Conservation (phyloP, 768 basidiomycete species). For the Collybia mongolica region DNA sequence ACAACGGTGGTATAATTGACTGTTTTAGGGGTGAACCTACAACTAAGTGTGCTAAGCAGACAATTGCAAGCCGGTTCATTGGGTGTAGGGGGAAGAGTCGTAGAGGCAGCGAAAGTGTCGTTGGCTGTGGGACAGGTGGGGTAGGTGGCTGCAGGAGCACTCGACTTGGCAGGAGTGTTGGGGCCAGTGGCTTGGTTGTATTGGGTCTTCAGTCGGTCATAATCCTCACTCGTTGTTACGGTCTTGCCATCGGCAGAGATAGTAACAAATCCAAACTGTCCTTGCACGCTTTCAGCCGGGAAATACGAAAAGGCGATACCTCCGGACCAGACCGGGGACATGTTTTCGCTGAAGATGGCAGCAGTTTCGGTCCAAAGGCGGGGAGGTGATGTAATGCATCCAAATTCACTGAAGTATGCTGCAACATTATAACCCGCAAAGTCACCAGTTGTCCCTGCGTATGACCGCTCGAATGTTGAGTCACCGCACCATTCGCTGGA, state of each 20-base stretch:
- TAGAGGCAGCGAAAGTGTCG: conserved; percentile 61
- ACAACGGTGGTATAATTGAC: conserved; percentile 58
- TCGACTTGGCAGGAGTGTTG: conserved; percentile 52
- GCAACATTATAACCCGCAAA: conserved; percentile 71
- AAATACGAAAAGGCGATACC: conserved; percentile 91
- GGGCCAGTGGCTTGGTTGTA: conserved; percentile 57
- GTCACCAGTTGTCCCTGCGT: conserved; percentile 50
- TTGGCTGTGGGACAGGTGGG: conserved; percentile 65
- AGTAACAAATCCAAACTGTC: conserved; percentile 84
- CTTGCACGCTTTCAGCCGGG: conserved; percentile 69
- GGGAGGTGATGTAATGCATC: conserved; percentile 60
- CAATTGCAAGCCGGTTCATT: conserved; percentile 80
- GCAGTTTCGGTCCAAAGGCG: conserved; percentile 80
- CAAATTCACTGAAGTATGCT: conserved; percentile 90
- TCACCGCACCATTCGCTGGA: conserved; percentile 82
- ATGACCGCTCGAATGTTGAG: conserved; percentile 54
- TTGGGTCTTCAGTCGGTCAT: conserved; percentile 58
- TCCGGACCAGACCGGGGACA: conserved; percentile 84
- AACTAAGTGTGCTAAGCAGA: conserved; percentile 64
- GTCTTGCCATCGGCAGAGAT: conserved; percentile 64
- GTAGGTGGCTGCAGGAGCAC: conserved; percentile 46
- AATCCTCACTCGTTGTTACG: conserved; percentile 71
- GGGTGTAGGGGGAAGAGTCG: conserved; percentile 80
- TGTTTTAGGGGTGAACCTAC: conserved; percentile 67
- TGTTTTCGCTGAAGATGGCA: conserved; percentile 68